Conservation (phyloP, 1,139 yeast species). For the Blastobotrys apis region DNA sequence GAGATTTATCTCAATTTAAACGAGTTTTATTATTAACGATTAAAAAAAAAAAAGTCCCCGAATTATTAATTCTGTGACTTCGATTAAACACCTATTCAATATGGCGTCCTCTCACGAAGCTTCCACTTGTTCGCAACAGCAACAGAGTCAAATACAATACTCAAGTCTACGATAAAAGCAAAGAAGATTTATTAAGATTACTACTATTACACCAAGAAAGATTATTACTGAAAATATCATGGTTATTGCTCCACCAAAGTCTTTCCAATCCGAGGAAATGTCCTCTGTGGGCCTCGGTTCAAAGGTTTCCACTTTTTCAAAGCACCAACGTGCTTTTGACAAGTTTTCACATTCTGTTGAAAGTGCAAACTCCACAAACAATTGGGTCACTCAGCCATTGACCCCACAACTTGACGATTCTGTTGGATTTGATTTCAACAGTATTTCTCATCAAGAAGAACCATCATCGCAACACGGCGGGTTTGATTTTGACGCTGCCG, state of each 20-base stretch:
- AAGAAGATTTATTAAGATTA: background rate
- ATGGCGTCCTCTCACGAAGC: constrained; percentile 14
- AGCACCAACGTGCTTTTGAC: constrained; percentile 4
- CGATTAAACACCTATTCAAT: constrained; percentile 4
- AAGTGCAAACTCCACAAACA: background rate
- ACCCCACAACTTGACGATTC: constrained; percentile 11
- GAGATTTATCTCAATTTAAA: background rate
- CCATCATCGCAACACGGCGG: no score
- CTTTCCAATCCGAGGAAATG: background rate
- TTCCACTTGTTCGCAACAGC: constrained; percentile 12
- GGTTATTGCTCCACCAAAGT: constrained; percentile 12
- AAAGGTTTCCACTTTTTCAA: background rate
- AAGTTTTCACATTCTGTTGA: background rate
- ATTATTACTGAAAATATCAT: background rate
- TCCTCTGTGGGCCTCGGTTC: constrained; percentile 3
- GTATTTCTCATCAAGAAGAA: background rate
- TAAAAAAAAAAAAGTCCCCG: constrained; percentile 7
- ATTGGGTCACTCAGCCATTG: constrained; percentile 9
- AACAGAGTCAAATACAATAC: constrained; percentile 1
- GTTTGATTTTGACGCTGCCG: background rate
- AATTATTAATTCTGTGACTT: constrained; percentile 10
- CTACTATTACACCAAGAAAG: background rate
- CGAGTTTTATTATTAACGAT: constrained; percentile 7
- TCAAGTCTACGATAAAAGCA: constrained; percentile 10
- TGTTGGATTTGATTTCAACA: background rate